phyloP scores from a whole-genome alignment of 768 basidiomycete genomes.

The Suillus subalutaceus region DNA sequence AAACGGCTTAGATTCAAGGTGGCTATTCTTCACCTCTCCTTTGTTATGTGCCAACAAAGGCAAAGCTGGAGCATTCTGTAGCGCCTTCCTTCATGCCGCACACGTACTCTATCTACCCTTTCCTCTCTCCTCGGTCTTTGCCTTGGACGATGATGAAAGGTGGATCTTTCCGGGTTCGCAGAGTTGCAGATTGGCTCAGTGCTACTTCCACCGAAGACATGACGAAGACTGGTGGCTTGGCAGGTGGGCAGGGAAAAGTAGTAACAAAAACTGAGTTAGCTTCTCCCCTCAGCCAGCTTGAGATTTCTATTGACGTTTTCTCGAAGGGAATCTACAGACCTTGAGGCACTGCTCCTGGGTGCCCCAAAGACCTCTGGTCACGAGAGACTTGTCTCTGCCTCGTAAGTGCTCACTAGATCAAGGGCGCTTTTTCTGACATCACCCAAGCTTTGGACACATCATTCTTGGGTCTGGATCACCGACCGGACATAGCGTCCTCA shows the following conservation, averaged over 20 bases:
- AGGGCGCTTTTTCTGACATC: constrained; percentile 7
- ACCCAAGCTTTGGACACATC: constrained; percentile 59
- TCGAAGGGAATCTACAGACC: constrained; percentile 1
- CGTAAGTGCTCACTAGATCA: constrained; percentile 34
- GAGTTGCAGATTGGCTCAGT: constrained; percentile 63
- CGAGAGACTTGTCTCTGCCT: constrained; percentile 39
- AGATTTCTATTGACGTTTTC: background rate
- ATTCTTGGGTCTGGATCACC: constrained; percentile 46
- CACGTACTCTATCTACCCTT: constrained; percentile 70
- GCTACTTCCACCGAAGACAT: constrained; percentile 37
- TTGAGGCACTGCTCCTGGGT: constrained; percentile 8
- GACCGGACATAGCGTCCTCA: constrained; percentile 29
- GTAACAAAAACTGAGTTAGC: constrained; percentile 42
- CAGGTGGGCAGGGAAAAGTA: constrained; percentile 36
- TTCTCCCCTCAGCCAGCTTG: background rate
- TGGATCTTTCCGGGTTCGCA: constrained; percentile 59
- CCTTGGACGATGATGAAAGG: constrained; percentile 49
- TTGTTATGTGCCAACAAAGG: constrained; percentile 35
- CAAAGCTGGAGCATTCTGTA: constrained; percentile 28
- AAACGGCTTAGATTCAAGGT: background rate
- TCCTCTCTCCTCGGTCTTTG: constrained; percentile 50
- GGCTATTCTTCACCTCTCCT: constrained; percentile 19
- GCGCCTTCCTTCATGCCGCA: constrained; percentile 34
- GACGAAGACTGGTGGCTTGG: constrained; percentile 41
- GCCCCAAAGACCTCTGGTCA: constrained; percentile 1